These are phyloP conservation scores for Cladochytrium replicatum DNA, from an alignment of 192 early-diverging fungal species.

Conservation along the genomic window DNA sequence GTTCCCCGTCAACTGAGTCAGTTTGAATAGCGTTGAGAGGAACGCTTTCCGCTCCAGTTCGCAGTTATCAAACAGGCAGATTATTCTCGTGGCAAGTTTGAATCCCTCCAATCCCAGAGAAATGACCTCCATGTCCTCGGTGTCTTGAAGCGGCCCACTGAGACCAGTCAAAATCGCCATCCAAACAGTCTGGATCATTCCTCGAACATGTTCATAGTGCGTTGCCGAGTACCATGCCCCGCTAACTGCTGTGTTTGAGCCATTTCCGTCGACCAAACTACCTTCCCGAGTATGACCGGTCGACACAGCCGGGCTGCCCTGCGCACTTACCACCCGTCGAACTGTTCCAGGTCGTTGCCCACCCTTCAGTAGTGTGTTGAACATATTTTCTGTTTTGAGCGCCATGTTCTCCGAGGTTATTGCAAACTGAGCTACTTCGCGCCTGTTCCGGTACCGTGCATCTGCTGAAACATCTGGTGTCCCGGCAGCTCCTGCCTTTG, in stretches of 20 bases:
- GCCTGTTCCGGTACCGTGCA: conserved; percentile 6
- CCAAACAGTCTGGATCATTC: conserved; percentile 90
- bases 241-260: not conserved
- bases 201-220: conserved; percentile 77
- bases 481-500: conserved; percentile 21
- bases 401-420: conserved; percentile 35
- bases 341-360: too few relatives aligned
- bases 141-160: conserved; percentile 74
- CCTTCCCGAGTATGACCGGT: conserved; percentile 1
- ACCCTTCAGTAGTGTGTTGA: conserved; percentile 34
- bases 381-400: conserved; percentile 35
- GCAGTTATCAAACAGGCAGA: conserved; percentile 79
- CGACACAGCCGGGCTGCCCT: not conserved
- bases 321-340: too few relatives aligned
- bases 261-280: not conserved
- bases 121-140: conserved; percentile 59
- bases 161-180: conserved; percentile 75
- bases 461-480: too few relatives aligned
- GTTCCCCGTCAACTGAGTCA: conserved; percentile 64
- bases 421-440: conserved; percentile 29
- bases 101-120: conserved; percentile 57
- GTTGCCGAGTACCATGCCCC: conserved; percentile 39
- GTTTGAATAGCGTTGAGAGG: conserved; percentile 81
- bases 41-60: conserved; percentile 81
- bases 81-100: conserved; percentile 66